Conservation (phyloP, 2,329 filamentous ascomycete genomes). For the Fusarium coffeatum region DNA sequence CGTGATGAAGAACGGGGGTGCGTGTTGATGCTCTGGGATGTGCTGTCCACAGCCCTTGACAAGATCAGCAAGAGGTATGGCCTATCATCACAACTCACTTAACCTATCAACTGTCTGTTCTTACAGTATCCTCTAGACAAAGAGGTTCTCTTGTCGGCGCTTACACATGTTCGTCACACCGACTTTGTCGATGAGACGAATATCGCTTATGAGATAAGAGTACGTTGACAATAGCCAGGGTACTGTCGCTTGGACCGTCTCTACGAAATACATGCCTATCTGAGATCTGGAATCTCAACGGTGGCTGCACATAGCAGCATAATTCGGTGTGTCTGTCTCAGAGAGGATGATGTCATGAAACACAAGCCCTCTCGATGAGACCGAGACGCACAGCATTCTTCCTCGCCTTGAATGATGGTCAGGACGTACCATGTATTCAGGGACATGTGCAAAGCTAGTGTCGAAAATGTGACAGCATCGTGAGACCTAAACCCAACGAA, state of each 20-base stretch:
- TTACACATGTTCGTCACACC: constrained; percentile 3
- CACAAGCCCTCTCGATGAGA: background rate
- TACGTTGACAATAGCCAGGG: background rate
- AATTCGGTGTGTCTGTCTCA: background rate
- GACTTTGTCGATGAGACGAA: background rate
- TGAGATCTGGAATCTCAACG: background rate
- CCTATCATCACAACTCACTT: background rate
- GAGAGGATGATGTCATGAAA: background rate
- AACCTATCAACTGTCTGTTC: background rate
- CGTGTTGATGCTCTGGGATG: background rate
- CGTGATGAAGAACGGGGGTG: background rate
- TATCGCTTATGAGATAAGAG: background rate
- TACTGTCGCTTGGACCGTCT: background rate
- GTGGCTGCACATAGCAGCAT: constrained; percentile 5
- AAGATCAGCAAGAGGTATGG: background rate
- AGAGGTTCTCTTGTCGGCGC: background rate
- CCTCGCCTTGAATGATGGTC: background rate
- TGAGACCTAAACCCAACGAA: background rate
- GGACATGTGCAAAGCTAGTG: background rate
- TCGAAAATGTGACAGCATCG: background rate
- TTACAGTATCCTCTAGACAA: background rate
- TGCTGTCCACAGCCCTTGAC: background rate
- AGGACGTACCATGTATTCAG: background rate
- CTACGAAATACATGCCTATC: background rate
- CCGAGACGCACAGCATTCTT: background rate